Percentiles rank a stretch among this genome's conserved stretches.
Evolutionary conservation across 208 protist genomes (phyloP).

Genomic region (Naegleria lovaniensis): DNA sequence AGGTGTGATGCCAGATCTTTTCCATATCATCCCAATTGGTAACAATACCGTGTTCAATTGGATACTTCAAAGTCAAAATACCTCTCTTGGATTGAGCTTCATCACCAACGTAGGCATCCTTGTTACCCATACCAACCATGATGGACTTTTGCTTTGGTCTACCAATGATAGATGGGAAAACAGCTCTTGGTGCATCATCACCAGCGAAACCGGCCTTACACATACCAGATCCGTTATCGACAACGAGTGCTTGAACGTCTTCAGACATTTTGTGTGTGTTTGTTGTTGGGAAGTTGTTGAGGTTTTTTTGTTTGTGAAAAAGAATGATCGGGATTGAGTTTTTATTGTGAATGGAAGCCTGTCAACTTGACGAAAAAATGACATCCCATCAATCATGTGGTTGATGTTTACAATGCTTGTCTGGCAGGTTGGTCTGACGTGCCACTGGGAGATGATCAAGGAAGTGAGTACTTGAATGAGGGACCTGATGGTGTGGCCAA

Average conservation of each 20-base stretch:
- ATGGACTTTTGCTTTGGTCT: slow-evolving; percentile 81
- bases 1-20: slow-evolving; percentile 96
- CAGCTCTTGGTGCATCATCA: slow-evolving; percentile 90
- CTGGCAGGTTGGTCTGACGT: no score
- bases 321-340: no score
- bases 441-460: no score
- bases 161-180: slow-evolving; percentile 93
- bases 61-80: slow-evolving; percentile 83
- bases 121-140: slow-evolving; percentile 89
- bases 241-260: not conserved
- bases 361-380: no score
- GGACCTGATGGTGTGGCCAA: no score
- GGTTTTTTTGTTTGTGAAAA: no score
- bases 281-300: slow-evolving; percentile 36
- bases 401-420: no score
- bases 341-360: no score
- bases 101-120: slow-evolving; percentile 60
- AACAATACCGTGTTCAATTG: slow-evolving; percentile 89
- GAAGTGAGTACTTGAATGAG: no score
- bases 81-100: slow-evolving; percentile 51
- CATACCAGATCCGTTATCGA: slow-evolving; percentile 62
- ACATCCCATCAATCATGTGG: no score
- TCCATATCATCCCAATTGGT: slow-evolving; percentile 98
- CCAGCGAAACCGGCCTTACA: slow-evolving; percentile 90
- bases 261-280: not conserved